Evolutionary conservation across 2,329 filamentous ascomycete genomes (phyloP), one percentile per base, ranked within the genome.

Genomic region (Leptosphaerulina australis): DNA sequence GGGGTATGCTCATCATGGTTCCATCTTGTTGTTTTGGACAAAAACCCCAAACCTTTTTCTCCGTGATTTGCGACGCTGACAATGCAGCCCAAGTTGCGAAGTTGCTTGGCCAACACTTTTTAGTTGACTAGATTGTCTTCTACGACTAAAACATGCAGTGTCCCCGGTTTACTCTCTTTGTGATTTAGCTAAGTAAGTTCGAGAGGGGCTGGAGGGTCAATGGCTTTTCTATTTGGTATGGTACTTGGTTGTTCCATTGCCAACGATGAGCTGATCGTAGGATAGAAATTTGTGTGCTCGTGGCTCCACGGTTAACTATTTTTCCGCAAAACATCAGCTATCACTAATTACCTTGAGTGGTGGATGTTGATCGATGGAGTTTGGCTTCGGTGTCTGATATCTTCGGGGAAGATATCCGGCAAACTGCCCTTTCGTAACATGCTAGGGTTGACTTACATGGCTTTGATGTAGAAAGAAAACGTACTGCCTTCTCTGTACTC

Each of bases 61-160:
- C 74, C 74, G 40, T 77, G 67, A 26, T 71, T 70, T 1, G 74
- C 74, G 5, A 75, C 68, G 17, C 55, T 55, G 15, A 76, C 73
- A 1, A 58, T 56, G 50, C 69, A 72, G n/a, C 72, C 70, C 1
- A 69, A 49, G 12, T 68, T 71, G 3, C 60, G 59, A 8, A 77
- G 64, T 30, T 76, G 74, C 44, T 71, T 75, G 6, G 67, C 58
- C n/a, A 76, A 62, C 11, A 77, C 73, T 29, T 66, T 67, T 37
- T 76, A 74, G 40, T 76, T 76, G 29, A 76, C 64, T 5, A 74
- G 57, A 31, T 76, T 75, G 55, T 76, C 74, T 59, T 70, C 69
- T 1, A 72, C 70, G 10, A 72, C 47, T 1, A 72, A 58, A 11
- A 71, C 58, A 21, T 69, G 62, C 0, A 69, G 31, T 7, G 49